phyloP scores from a whole-genome alignment of 352 stramenopile genomes.

The Pythium inflatum region DNA sequence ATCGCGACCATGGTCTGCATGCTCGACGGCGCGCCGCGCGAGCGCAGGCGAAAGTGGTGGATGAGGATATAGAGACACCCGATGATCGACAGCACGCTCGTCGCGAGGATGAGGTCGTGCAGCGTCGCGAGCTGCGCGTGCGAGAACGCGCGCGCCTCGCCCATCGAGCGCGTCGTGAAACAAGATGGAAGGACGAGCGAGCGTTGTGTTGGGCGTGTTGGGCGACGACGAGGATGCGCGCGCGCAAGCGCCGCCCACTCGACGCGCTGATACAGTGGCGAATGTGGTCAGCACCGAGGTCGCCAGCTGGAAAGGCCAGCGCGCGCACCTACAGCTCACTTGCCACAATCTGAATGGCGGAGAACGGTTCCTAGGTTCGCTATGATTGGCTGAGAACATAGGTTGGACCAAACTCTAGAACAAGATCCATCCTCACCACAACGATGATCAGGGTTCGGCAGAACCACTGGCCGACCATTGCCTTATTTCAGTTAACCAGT shows the following conservation, averaged over 20 bases:
- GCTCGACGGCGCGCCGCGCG: conserved; percentile 40
- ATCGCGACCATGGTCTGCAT: conserved; percentile 77
- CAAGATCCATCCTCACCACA: too few relatives aligned
- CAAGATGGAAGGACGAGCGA: background rate
- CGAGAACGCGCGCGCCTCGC: conserved; percentile 12
- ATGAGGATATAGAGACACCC: conserved; percentile 36
- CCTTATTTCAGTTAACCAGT: too few relatives aligned
- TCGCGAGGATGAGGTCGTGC: conserved; percentile 28
- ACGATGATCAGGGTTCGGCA: too few relatives aligned
- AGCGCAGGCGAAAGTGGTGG: conserved; percentile 29
- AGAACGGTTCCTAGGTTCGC: conserved; percentile 9
- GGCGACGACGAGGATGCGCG: background rate
- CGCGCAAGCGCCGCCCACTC: too few relatives aligned
- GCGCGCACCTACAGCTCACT: too few relatives aligned
- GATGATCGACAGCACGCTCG: conserved; percentile 21
- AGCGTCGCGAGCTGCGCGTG: conserved; percentile 27
- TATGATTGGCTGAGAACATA: conserved; percentile 21
- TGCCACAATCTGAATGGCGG: background rate
- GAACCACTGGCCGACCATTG: too few relatives aligned
- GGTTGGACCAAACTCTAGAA: background rate
- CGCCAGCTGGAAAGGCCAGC: conserved; percentile 5
- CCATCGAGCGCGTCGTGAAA: conserved; percentile 10
- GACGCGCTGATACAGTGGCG: background rate
- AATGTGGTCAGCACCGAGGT: conserved; percentile 35
- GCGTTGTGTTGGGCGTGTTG: background rate